Evolutionary conservation across 352 stramenopile species (phyloP).

Genomic region (Globisporangium middletonii): DNA sequence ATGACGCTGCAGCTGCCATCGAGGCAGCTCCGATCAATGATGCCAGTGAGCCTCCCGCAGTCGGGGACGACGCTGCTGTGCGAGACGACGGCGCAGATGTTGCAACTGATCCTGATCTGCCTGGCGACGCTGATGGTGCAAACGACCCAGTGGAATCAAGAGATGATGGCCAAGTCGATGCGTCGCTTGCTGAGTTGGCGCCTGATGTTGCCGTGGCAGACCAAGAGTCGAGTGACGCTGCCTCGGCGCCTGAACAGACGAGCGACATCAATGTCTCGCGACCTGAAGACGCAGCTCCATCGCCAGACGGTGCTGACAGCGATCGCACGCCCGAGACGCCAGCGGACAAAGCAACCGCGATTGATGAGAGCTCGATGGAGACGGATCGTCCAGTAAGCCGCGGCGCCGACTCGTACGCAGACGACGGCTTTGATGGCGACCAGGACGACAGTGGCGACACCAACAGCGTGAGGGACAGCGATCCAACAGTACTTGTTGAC

Average conservation of each 20-base stretch:
- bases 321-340: neutral
- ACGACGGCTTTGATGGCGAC: constrained; percentile 11
- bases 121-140: no score
- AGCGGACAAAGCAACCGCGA: neutral
- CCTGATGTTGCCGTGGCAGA: neutral
- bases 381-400: constrained; percentile 7
- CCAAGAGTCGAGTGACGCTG: neutral
- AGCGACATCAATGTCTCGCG: neutral
- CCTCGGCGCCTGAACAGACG: neutral
- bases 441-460: neutral
- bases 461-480: neutral
- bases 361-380: neutral
- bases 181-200: neutral
- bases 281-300: neutral
- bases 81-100: no score
- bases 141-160: neutral
- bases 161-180: neutral
- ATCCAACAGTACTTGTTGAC: no score
- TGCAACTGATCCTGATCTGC: no score
- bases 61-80: no score
- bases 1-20: no score
- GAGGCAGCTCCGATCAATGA: no score
- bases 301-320: neutral
- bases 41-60: no score
- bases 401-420: constrained; percentile 11